Percentiles rank a stretch among this genome's conserved stretches.
Evolutionary conservation across 768 basidiomycete genomes (phyloP).

Genomic region (Zangia roseola): DNA sequence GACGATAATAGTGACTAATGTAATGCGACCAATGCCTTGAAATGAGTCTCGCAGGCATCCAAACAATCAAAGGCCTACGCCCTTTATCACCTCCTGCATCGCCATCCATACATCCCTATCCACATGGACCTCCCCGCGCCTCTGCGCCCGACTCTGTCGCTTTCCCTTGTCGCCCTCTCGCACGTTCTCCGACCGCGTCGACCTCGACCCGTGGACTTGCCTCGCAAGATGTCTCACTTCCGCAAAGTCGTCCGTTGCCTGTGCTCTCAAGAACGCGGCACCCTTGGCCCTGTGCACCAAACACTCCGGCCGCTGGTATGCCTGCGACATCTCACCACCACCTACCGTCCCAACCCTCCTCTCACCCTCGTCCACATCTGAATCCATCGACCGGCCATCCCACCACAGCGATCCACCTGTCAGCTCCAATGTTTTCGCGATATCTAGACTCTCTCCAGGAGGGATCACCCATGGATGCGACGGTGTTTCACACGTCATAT

Average conservation of each 20-base stretch:
- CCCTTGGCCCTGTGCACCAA: slow-evolving; percentile 61
- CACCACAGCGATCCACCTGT: slow-evolving; percentile 71
- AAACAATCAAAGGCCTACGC: no score
- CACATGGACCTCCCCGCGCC: slow-evolving; percentile 7
- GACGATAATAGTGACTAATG: no score
- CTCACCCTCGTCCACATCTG: neutral
- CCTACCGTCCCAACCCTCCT: neutral
- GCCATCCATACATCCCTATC: slow-evolving; percentile 18
- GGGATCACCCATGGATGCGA: slow-evolving; percentile 82
- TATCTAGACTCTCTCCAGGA: slow-evolving; percentile 84
- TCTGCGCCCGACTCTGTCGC: slow-evolving; percentile 10
- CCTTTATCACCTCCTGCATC: slow-evolving; percentile 25
- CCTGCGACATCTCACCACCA: slow-evolving; percentile 29
- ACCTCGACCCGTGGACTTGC: slow-evolving; percentile 26
- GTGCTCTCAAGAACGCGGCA: slow-evolving; percentile 71
- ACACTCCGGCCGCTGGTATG: slow-evolving; percentile 58
- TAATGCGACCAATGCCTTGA: no score
- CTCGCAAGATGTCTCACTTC: slow-evolving; percentile 71
- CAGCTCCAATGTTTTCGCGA: slow-evolving; percentile 57
- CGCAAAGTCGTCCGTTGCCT: slow-evolving; percentile 67
- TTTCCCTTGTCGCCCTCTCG: neutral
- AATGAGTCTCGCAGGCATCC: no score
- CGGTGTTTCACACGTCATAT: slow-evolving; percentile 94
- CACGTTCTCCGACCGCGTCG: neutral
- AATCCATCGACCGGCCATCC: slow-evolving; percentile 56